These are phyloP conservation scores for Fusarium secorum DNA, from an alignment of 2,329 filamentous ascomycete species.

Conservation along the genomic window DNA sequence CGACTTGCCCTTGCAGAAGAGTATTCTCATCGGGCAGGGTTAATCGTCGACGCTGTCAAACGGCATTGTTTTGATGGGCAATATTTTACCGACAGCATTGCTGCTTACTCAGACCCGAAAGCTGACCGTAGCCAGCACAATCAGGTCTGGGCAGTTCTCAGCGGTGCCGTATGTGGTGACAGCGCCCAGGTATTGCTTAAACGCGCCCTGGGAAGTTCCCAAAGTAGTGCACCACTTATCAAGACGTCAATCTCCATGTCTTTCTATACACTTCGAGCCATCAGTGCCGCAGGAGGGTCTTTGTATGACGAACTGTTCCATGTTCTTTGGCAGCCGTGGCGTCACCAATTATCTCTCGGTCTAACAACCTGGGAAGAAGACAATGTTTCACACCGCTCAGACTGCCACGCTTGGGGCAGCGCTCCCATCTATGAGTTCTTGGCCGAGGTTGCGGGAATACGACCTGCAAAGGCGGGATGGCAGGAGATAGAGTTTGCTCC, in stretches of 20 bases:
- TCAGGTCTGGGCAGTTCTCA: background rate
- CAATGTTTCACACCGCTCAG: background rate
- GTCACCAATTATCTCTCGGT: background rate
- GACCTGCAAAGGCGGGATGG: background rate
- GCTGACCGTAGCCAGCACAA: background rate
- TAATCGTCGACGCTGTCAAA: background rate
- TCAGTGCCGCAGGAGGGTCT: background rate
- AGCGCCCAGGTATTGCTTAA: background rate
- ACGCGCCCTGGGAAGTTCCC: background rate
- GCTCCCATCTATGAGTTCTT: background rate
- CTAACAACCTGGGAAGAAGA: background rate
- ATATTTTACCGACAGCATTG: background rate
- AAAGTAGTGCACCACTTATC: accelerated
- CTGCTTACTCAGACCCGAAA: accelerated
- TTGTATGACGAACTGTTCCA: background rate
- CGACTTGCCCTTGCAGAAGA: background rate
- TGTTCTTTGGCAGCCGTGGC: background rate
- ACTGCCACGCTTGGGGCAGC: background rate
- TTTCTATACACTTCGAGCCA: background rate
- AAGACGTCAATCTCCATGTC: background rate
- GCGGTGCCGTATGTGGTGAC: background rate
- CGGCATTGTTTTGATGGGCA: background rate
- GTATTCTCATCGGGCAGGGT: background rate
- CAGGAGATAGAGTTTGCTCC: background rate
- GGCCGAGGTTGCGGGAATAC: background rate